Evolutionary conservation across 139 green algal genomes (phyloP).

Genomic region (Pycnococcus provasolii): DNA sequence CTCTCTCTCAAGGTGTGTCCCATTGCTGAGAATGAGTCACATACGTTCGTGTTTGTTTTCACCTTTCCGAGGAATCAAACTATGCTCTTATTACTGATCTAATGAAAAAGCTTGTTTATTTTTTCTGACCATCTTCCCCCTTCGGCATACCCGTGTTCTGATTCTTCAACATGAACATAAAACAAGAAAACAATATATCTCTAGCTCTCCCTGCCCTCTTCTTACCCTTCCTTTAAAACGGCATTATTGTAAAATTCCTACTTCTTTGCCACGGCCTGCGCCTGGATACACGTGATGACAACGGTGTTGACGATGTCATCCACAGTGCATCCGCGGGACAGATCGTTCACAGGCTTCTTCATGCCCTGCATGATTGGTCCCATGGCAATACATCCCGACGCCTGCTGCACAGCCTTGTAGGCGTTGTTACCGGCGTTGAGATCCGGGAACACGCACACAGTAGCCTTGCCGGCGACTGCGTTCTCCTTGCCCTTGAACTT

Average conservation of each 20-base stretch:
- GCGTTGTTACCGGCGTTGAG: conserved; percentile 68
- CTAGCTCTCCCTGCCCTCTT: too few species aligned
- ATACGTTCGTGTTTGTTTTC: too few species aligned
- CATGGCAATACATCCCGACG: conserved; percentile 64
- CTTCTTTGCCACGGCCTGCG: conserved; percentile 28
- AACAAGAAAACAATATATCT: too few species aligned
- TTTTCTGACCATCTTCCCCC: too few species aligned
- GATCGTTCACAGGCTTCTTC: conserved; percentile 80
- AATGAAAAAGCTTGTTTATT: too few species aligned
- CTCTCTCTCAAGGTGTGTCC: too few species aligned
- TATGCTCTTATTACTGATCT: too few species aligned
- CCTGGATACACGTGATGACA: conserved; percentile 63
- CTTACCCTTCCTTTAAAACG: too few species aligned
- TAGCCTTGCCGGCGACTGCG: conserved; percentile 67
- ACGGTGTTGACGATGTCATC: conserved; percentile 84
- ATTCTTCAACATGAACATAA: too few species aligned
- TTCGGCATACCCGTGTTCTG: too few species aligned
- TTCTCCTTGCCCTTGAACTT: conserved; percentile 59
- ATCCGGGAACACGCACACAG: conserved; percentile 80
- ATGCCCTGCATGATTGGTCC: conserved; percentile 79
- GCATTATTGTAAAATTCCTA: neutral
- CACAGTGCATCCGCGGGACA: conserved; percentile 77
- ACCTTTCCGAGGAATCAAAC: too few species aligned
- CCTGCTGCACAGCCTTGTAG: conserved; percentile 42
- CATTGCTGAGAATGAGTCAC: too few species aligned